These are phyloP conservation scores for Aspergillus avenaceus DNA, from an alignment of 495 filamentous ascomycete genomes.

Conservation along the genomic window DNA sequence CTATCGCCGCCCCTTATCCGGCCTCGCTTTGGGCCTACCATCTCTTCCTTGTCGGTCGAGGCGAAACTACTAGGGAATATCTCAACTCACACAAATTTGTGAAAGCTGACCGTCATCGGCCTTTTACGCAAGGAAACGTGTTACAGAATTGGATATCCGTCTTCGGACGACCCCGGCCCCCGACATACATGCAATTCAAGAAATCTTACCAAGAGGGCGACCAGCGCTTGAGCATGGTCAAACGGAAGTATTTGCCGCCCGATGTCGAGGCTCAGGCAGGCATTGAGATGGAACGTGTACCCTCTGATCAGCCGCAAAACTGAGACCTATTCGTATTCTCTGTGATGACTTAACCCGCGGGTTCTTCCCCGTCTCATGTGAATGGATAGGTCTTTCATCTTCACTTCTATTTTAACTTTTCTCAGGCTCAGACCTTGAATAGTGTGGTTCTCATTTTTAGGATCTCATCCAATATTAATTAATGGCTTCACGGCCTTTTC, in stretches of 20 bases:
- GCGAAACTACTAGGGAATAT: slow-evolving; percentile 94
- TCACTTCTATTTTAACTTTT: too few relatives aligned
- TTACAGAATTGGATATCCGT: slow-evolving; percentile 79
- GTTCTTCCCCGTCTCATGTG: too few relatives aligned
- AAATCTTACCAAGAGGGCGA: slow-evolving; percentile 71
- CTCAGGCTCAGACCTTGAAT: not conserved
- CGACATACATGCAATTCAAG: slow-evolving; percentile 90
- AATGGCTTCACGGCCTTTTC: slow-evolving; percentile 1
- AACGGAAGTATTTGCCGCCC: slow-evolving; percentile 49
- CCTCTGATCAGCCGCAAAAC: slow-evolving; percentile 19
- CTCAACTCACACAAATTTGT: slow-evolving; percentile 92
- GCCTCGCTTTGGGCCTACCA: slow-evolving; percentile 83
- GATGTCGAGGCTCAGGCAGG: slow-evolving; percentile 50
- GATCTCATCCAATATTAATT: slow-evolving; percentile 3
- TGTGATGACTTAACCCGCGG: not conserved
- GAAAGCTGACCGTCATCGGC: slow-evolving; percentile 84
- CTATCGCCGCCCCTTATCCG: slow-evolving; percentile 74
- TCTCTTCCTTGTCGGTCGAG: slow-evolving; percentile 80
- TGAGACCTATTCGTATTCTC: slow-evolving; percentile 2
- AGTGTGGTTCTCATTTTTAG: not conserved
- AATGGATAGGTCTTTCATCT: not conserved
- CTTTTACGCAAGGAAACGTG: slow-evolving; percentile 76
- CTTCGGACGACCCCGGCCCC: slow-evolving; percentile 75
- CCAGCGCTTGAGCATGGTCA: slow-evolving; percentile 68
- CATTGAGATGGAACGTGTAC: slow-evolving; percentile 59